Evolutionary conservation across 2,329 filamentous ascomycete genomes (phyloP).

Genomic region (Berkeleyomyces basicola): DNA sequence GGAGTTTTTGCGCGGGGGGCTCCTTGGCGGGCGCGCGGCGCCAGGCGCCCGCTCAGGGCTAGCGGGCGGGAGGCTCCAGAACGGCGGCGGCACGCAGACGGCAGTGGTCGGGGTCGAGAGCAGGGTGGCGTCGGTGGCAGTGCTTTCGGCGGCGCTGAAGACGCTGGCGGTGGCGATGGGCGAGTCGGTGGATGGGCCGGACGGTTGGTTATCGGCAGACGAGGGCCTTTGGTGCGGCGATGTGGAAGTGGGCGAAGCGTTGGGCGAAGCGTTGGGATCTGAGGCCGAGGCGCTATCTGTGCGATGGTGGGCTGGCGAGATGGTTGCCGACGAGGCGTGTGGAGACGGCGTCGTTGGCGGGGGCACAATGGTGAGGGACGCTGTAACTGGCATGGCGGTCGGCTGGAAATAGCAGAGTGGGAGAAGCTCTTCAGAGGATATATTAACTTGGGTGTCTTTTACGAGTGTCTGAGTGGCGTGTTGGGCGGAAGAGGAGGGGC

Average conservation of each 20-base stretch:
- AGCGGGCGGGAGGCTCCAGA: slow-evolving; percentile 8
- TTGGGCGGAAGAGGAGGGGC: background rate
- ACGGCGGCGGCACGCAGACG: slow-evolving; percentile 7
- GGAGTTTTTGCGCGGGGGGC: background rate
- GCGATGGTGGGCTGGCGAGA: background rate
- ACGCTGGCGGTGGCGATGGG: slow-evolving; percentile 1
- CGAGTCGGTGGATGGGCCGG: background rate
- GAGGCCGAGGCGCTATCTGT: background rate
- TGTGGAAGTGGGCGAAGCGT: background rate
- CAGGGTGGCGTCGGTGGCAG: slow-evolving; percentile 5
- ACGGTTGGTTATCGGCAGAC: background rate
- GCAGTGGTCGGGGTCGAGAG: slow-evolving; percentile 4
- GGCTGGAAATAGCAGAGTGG: background rate
- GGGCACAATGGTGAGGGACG: slow-evolving; percentile 6
- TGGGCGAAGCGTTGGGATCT: background rate
- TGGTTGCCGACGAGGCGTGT: background rate
- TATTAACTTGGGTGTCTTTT: no score
- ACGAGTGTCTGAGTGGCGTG: background rate
- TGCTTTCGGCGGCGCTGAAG: slow-evolving; percentile 9
- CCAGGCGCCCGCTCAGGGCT: background rate
- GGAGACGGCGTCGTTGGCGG: background rate
- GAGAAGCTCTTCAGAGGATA: no score
- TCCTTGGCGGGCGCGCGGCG: background rate
- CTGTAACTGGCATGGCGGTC: slow-evolving; percentile 5
- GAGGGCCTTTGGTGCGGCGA: background rate